Base-by-base conservation (phyloP, 257 asterid genomes). In the Verbascum thapsus region DNA sequence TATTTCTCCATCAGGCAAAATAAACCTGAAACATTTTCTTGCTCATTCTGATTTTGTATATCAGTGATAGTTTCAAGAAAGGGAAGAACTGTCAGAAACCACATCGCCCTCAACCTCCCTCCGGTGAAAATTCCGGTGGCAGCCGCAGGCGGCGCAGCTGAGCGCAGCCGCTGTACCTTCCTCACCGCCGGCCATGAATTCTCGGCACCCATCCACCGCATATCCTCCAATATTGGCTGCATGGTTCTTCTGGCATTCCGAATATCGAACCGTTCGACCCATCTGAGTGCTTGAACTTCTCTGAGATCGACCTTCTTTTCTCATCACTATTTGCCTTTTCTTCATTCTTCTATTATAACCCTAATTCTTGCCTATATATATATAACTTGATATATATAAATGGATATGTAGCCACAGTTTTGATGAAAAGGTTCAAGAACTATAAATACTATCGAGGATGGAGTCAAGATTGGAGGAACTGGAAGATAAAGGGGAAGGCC, bases 121-220 rank as follows among this genome's bases (percentile, higher is more conserved):
- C 38, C 85, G 74, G 74, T 83, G 90, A 67, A 83, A 83, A 41
- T 76, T 83, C 72, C 87, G 64, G 79, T 83, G 90, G 71, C 90
- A 83, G 61, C 87, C 83, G 16, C 90, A 83, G 68, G 90, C 90
- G 34, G 90, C 90, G 35, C 90, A 83, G 56, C 61, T 61, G 43
- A 81, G 83, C 0, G 85, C 83, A 2, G 70, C 78, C 3, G 67
- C 64, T 0, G 81, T 74, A 18, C 87, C 90, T 30, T 81, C 87
- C 0, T 42, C 75, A 1, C 90, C 85, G 9, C 87, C 76, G 40
- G 90, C 81, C 87, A 83, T 81, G 77, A 83, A 83, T 58, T 83
- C 90, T 57, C 90, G 80, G 76, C 90, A 83, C 0, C 90, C 90
- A 12, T 83, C 90, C 3, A 83, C 90, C 0, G 85, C 90, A 57